A percentile compares a stretch with the other conserved stretches of the same genome.
Evolutionary conservation across 495 filamentous ascomycete species (phyloP).

Genomic region (Baudoinia panamericana): DNA sequence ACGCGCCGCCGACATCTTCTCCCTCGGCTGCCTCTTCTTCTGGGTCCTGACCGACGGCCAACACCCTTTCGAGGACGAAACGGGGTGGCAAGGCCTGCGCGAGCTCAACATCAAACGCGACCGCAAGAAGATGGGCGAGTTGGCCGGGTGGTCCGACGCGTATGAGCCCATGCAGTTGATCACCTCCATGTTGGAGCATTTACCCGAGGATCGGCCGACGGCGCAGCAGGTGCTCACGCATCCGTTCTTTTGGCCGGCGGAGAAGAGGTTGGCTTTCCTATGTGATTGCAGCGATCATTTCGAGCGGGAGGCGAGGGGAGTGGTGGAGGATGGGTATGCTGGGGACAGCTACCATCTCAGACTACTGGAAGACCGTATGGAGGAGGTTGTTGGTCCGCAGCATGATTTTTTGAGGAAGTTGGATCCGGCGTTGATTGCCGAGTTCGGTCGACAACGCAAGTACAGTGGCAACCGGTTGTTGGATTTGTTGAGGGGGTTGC

Average conservation of each 20-base stretch:
- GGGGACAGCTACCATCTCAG: constrained; percentile 44
- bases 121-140: constrained; percentile 53
- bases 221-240: constrained; percentile 67
- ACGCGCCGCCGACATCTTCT: constrained; percentile 92
- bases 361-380: constrained; percentile 45
- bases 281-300: constrained; percentile 92
- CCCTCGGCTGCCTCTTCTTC: constrained; percentile 88
- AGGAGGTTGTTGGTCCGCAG: constrained; percentile 41
- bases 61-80: constrained; percentile 91
- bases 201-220: constrained; percentile 55
- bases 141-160: constrained; percentile 62
- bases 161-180: constrained; percentile 81
- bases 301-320: constrained; percentile 75
- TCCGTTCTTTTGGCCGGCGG: constrained; percentile 88
- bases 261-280: constrained; percentile 78
- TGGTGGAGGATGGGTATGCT: constrained; percentile 33
- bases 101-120: constrained; percentile 94
- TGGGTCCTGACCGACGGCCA: constrained; percentile 81
- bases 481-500: constrained; percentile 73
- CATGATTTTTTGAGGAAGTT: constrained; percentile 65
- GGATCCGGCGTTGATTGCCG: constrained; percentile 70
- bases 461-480: constrained; percentile 74
- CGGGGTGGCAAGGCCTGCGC: constrained; percentile 65
- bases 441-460: constrained; percentile 85
- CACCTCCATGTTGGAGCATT: constrained; percentile 61